Base-by-base conservation (phyloP, 2,329 filamentous ascomycete genomes). In the Exserohilum rostratum region DNA sequence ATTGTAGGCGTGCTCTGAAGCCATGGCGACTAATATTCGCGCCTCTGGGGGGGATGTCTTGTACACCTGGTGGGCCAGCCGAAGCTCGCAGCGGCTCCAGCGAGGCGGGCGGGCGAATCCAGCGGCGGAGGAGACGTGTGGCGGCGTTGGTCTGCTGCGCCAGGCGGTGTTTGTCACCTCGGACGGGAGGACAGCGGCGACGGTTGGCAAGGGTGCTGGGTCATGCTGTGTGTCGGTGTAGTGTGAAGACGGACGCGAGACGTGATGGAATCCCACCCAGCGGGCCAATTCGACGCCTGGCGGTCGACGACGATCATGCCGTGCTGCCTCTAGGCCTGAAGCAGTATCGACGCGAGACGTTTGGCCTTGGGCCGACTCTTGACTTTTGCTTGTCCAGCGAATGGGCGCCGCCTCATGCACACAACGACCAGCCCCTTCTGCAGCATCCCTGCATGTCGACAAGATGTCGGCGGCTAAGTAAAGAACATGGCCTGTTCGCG, bases 21-120 rank as follows among this genome's bases (percentile, higher is more conserved):
- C 46, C 55, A 57, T 57, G 27, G 25, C 47, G 54, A 64, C 58
- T 61, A 50, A 35, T 53, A 43, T 43, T n/a, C n/a, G n/a, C n/a
- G n/a, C n/a, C n/a, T n/a, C n/a, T n/a, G n/a, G n/a, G n/a, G n/a
- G n/a, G n/a, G n/a, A n/a, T n/a, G n/a, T n/a, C n/a, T n/a, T n/a
- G n/a, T n/a, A n/a, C n/a, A n/a, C n/a, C n/a, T 46, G 17, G 46
- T 25, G 22, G 29, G 30, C 37, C 11, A 33, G 45, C 52, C 35
- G 17, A 42, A 49, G 53, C 69, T 66, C 65, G 57, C 65, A 67
- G 71, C 68, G 69, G 70, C 69, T 72, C 62, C 63, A 65, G 62
- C 57, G 57, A 67, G 46, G 57, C 39, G 58, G 54, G 53, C 42
- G 53, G 43, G 47, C 64, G 49, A 62, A 69, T 68, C 60, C 62